These are phyloP conservation scores for Saccharomycopsis hybrid DNA, from an alignment of 1,139 yeast species.

Conservation along the genomic window DNA sequence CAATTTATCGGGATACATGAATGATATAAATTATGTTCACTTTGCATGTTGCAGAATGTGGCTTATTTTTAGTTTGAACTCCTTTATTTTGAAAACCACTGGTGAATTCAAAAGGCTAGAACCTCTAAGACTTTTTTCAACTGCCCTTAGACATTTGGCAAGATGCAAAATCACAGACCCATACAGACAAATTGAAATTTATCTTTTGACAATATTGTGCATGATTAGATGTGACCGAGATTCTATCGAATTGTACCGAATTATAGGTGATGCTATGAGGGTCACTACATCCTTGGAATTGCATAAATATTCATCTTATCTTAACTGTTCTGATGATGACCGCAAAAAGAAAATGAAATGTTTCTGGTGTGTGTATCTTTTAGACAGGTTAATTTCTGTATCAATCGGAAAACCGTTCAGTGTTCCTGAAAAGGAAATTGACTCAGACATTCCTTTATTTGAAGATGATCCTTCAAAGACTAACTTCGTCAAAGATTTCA, in stretches of 20 bases:
- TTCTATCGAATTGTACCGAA: conserved; percentile 43
- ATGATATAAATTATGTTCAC: conserved; percentile 36
- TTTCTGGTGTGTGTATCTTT: conserved; percentile 52
- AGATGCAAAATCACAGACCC: conserved; percentile 35
- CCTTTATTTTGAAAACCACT: conserved; percentile 42
- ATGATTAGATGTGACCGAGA: conserved; percentile 53
- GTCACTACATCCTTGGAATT: conserved; percentile 35
- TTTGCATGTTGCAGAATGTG: conserved; percentile 46
- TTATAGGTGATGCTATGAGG: conserved; percentile 44
- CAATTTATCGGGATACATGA: conserved; percentile 24
- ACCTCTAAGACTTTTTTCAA: conserved; percentile 45
- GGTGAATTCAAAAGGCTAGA: conserved; percentile 45
- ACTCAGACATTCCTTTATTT: conserved; percentile 42
- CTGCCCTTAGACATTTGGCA: conserved; percentile 48
- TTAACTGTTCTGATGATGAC: conserved; percentile 25
- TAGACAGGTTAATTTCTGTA: conserved; percentile 50
- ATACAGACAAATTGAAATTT: conserved; percentile 37
- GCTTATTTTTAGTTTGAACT: conserved; percentile 43
- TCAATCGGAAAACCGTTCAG: conserved; percentile 50
- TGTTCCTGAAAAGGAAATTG: conserved; percentile 40
- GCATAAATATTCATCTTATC: conserved; percentile 34
- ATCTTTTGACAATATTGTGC: conserved; percentile 43
- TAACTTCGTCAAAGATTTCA: conserved; percentile 6
- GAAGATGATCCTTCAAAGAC: conserved; percentile 33
- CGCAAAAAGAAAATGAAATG: conserved; percentile 39